Base-by-base conservation (phyloP, 352 stramenopile species). In the Halophytophthora polymorphica region DNA sequence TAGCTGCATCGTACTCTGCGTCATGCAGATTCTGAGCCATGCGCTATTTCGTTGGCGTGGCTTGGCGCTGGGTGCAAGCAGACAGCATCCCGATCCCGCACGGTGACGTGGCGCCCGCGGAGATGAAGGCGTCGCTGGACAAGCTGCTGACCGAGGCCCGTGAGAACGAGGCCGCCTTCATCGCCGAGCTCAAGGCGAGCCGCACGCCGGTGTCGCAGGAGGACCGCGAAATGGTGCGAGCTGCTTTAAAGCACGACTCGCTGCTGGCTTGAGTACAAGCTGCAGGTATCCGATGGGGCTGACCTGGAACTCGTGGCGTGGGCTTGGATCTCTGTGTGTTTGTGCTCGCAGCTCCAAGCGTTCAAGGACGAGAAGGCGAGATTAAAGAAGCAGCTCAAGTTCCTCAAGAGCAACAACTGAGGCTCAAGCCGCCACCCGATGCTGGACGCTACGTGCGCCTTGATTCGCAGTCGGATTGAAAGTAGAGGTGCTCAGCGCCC, bases 331-430 rank as follows among this genome's bases (percentile, higher is more conserved):
- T 2, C 50, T 35, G 46, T 38, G 31, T 58, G 54, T 13, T 54
- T 11, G 54, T 8, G 21, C 2, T 31, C 47, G 3, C 53, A 93
- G 83, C 36, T 88, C 34, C 72, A 92, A 73, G 82, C 80, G 29
- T 93, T 86, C 64, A 92, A 92, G 54, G 77, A 90, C 52, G 84
- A 94, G 54, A 94, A 94, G 53, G 69, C 80, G 18, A 71, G 82
- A 61, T 56, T 93, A 56, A 90, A 94, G 57, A 86, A 90, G 59
- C 72, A 94, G 60, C 77, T 94, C 52, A 88, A 90, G 61, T 77
- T 86, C 33, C 38, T 91, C 52, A 76, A 85, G 56, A 73, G 61
- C 38, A 77, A 49, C 57, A 88, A 88, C 60, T 88, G 77, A 52
- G 31, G 19, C 50, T 31, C 25, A 15, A 53, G 22, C 52, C 53